phyloP scores from a whole-genome alignment of 345 rosid genomes.

The Hypericum androsaemum region DNA sequence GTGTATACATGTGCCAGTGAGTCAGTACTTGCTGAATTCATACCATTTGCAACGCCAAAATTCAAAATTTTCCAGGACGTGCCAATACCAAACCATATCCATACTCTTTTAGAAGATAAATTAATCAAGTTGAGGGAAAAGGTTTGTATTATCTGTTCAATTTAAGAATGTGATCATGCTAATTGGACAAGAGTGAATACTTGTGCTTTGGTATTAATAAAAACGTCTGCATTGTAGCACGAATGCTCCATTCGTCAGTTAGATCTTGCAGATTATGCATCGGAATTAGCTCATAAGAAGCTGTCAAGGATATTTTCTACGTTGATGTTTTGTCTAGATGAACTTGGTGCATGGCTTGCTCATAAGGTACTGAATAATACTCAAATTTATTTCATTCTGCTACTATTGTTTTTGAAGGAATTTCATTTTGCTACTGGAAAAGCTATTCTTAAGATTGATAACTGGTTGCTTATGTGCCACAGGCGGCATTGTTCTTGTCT shows the following conservation, averaged over 20 bases:
- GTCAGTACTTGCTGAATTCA: constrained; percentile 42
- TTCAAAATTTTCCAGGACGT: constrained; percentile 37
- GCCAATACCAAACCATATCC: constrained; percentile 20
- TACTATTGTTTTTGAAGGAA: not conserved
- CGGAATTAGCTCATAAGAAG: constrained; percentile 31
- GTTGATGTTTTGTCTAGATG: constrained; percentile 49
- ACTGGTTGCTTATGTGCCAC: constrained; percentile 9
- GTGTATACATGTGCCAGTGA: constrained; percentile 61
- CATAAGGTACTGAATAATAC: constrained; percentile 43
- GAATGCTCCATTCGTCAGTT: constrained; percentile 20
- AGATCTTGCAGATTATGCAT: constrained; percentile 29
- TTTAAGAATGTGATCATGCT: not conserved
- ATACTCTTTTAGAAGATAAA: constrained; percentile 14
- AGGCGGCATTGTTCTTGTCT: constrained; percentile 70
- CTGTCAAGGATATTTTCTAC: constrained; percentile 30
- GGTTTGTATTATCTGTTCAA: constrained; percentile 27
- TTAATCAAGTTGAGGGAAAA: constrained; percentile 28
- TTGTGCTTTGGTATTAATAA: constrained; percentile 8
- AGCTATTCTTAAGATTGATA: constrained; percentile 2
- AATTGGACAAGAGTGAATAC: not conserved
- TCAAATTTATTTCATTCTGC: not conserved
- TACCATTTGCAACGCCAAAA: constrained; percentile 54
- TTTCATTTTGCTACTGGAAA: constrained; percentile 1
- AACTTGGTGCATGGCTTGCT: constrained; percentile 75
- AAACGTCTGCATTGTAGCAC: constrained; percentile 37